Percentiles rank a stretch among this genome's conserved stretches.
Conservation (phyloP, 345 rosid genomes). For the Brassica cretica region DNA sequence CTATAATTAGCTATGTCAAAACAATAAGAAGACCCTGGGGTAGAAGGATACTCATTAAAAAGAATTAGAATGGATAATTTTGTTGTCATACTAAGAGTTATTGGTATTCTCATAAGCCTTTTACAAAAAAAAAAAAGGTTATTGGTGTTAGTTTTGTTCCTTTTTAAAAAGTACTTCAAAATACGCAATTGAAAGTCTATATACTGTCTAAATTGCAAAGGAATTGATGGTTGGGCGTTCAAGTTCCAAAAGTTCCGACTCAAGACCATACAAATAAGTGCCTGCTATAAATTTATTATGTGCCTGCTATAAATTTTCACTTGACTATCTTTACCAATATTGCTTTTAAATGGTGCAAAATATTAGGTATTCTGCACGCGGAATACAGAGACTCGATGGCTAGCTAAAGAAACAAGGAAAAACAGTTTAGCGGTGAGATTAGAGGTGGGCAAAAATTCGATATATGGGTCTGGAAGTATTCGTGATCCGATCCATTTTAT, state of each 20-base stretch:
- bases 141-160: neutral
- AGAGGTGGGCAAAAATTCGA: no score
- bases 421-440: neutral
- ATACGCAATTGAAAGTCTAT: neutral
- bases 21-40: slow-evolving; percentile 30
- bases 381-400: neutral
- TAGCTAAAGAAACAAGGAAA: neutral
- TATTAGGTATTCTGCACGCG: no score
- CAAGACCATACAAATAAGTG: neutral
- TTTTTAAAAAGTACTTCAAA: neutral
- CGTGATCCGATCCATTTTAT: no score
- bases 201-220: neutral
- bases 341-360: neutral
- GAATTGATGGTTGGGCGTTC: neutral
- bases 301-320: neutral
- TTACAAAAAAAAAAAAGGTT: neutral
- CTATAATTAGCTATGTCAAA: slow-evolving; percentile 39
- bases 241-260: neutral
- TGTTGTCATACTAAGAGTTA: neutral
- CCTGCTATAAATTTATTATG: neutral
- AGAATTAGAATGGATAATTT: neutral
- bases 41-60: neutral
- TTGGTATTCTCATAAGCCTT: neutral
- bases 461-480: no score
- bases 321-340: neutral